These are phyloP conservation scores for Diaporthe sp. DNA, from an alignment of 2,329 filamentous ascomycete genomes.

Conservation along the genomic window DNA sequence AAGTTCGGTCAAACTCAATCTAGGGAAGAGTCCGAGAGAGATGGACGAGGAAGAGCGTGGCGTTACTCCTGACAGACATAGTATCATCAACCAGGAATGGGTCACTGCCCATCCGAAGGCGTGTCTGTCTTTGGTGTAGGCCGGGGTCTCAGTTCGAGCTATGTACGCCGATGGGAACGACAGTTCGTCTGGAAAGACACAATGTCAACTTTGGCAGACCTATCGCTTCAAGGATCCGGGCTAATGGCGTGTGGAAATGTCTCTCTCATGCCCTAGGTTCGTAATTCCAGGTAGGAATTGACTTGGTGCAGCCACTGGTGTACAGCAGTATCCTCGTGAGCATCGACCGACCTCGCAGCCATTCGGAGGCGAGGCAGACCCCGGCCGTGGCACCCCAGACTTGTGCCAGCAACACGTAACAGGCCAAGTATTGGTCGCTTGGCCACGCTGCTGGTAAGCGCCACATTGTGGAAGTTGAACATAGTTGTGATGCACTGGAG, in stretches of 20 bases:
- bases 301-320: neutral
- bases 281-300: neutral
- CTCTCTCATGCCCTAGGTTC: neutral
- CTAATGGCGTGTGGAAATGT: neutral
- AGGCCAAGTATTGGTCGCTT: neutral
- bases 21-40: neutral
- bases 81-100: neutral
- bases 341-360: neutral
- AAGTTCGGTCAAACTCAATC: neutral
- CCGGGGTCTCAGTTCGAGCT: neutral
- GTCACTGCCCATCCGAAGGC: neutral
- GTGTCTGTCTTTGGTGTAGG: neutral
- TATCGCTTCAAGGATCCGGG: too few species aligned
- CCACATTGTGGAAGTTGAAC: neutral
- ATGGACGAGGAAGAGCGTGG: neutral
- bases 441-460: neutral
- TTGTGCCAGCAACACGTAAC: neutral
- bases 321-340: constrained; percentile 1
- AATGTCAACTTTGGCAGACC: neutral
- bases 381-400: neutral
- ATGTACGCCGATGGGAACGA: neutral
- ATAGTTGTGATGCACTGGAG: neutral
- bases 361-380: neutral
- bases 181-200: neutral
- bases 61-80: neutral